Evolutionary conservation across 495 filamentous ascomycete genomes (phyloP), one percentile per base, ranked within the genome.

Genomic region (Copromyces sp.): DNA sequence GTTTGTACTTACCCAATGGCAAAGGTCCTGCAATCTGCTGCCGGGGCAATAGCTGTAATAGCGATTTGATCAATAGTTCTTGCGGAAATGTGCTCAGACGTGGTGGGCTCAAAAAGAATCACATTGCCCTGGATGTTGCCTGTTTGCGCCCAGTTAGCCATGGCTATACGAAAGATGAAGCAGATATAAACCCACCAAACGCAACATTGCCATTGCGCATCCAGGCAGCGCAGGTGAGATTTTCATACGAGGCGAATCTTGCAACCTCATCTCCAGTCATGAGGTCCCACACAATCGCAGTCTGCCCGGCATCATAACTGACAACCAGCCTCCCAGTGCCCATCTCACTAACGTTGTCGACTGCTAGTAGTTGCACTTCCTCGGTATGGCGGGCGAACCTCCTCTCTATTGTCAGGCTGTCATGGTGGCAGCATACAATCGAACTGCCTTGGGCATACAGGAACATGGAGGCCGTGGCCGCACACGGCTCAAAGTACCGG

Each of bases 131-230:
- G 92, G 17, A 88, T 83, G 77, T 96, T 97, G 39, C 94, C 94
- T 97, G 76, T 12, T 69, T 38, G 29, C 47, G 73, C 71, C 71
- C 40, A 77, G 77, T 78, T 71, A 80, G 78, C 70, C 38, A 35
- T 35, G 14, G 14, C 7, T 8, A 17, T 35, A 16, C 12, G 12
- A 65, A 35, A 35, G 12, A 16, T 4, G 29, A 37, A 65, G 53
- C 24, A 65, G 7, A 65, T 1, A 69, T 32, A 20, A 37, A 77
- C 86, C 79, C 85, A 97, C 95, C 95, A 84, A 98, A 98, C 69
- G 93, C 95, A 72, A 99, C 89, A 86, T 98, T 97, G 45, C 96
- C 95, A 84, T 98, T 97, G 68, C 91, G 88, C 95, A 99, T 97
- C 94, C 95, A 99, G 20, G 92, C 86, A 68, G 95, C 95, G 68